Evolutionary conservation across 2,329 filamentous ascomycete genomes (phyloP), one percentile per base, ranked within the genome.

Genomic region (Dendryphion nanum): DNA sequence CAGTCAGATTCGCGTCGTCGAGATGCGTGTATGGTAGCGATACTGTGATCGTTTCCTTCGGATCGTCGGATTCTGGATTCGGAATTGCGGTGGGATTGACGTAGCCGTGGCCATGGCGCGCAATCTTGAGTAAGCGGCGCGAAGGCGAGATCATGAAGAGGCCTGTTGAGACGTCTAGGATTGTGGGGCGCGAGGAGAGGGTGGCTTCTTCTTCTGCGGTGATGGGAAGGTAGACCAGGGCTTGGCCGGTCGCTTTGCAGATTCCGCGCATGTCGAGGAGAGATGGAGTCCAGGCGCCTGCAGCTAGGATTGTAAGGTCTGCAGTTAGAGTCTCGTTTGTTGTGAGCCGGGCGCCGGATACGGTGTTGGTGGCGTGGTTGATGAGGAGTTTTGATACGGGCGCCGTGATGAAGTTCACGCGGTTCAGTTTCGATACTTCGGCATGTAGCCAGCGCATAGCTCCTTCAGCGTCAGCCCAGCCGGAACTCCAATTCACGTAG

Each of bases 231-330:
- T 94, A 96, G 10, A 78, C 85, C 18, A 97, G 61, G 0, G 80
- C 78, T 56, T 97, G 91, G 12, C 88, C 91, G 0, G 89, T 95
- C 2, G 90, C 86, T 47, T 85, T 78, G 26, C 82, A 83, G 30
- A 86, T 79, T 18, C 88, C 87, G 32, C 82, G 74, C 1, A 96
- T 72, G 63, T 95, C 86, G 39, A 96, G 69, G 16, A 96, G 74
- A 2, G 78, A 76, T 2, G 83, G 79, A 2, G 86, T 88, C 90
- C 91, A 97, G 4, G 91, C 89, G 13, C 91, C 91, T 0, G 89
- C 82, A 0, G 91, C 89, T 2, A 95, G 75, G 38, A 96, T 73
- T 21, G 86, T 83, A 6, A 95, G 73, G 41, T 88, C 85, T 2
- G 85, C 86, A 4, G 66, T 68, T 5, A 88, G 47, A 7, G 59